Base-by-base conservation (phyloP, 78 protist species). In the Bodo saltans region DNA sequence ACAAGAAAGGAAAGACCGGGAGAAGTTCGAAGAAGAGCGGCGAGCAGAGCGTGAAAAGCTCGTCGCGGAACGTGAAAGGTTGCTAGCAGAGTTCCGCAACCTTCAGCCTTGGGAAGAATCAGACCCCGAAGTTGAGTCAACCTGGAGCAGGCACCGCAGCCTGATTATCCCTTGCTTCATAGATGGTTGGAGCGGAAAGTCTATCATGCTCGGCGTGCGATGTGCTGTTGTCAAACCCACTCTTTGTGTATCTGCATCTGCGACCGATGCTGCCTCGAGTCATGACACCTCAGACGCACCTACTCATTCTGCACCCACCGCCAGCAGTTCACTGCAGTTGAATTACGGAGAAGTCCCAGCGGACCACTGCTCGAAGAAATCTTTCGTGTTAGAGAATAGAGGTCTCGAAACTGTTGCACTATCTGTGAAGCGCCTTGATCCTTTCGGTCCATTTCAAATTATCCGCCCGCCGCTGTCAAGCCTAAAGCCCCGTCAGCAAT, bases 141-240 rank as follows among this genome's bases (percentile, higher is more conserved):
- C 74, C 29, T 71, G 74, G 74, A 71, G 74, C 74, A 8, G 74
- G 29, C 74, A 71, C 74, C 39, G 40, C 53, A 71, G 30, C 30
- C 29, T 71, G 53, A 8, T 23, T 17, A 71, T 71, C 39, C 74
- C 74, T 17, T 71, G 74, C 40, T 8, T 23, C 53, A 17, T 71
- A 17, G 53, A 37, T 8, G 74, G 40, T 17, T 71, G 40, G 39
- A 17, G 29, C 39, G 39, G 39, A 17, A 17, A 17, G 29, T 8
- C 53, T 17, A 71, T 71, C 74, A 23, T 71, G 32, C 40, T 71
- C 53, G 53, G 17, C 39, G 74, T 71, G 29, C 74, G 40, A 8
- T 21, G 32, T 17, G 17, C 74, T 17, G 39, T 71, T 8, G 74
- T 71, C 74, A 8, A 8, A 17, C 32, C 74, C 74, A 17, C 17